Evolutionary conservation across 495 filamentous ascomycete genomes (phyloP).

Genomic region (Xylaria palmicola): DNA sequence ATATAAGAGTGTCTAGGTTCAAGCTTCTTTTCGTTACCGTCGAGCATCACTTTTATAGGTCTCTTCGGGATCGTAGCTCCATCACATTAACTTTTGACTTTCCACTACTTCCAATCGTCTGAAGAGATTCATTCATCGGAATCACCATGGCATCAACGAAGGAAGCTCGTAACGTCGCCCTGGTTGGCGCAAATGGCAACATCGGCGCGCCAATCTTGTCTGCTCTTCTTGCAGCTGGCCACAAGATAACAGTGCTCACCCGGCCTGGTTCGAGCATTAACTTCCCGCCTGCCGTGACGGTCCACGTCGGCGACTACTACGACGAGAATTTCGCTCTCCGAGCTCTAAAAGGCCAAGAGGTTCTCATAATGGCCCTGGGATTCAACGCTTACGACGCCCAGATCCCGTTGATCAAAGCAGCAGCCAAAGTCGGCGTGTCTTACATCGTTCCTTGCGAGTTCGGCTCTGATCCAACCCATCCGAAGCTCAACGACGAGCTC

Average conservation of each 20-base stretch:
- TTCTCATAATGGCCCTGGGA: conserved; percentile 54
- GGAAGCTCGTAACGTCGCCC: conserved; percentile 27
- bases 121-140: background rate
- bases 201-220: conserved; percentile 37
- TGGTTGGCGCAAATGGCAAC: conserved; percentile 40
- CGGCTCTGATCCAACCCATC: conserved; percentile 33
- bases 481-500: background rate
- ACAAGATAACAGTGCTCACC: conserved; percentile 36
- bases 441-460: conserved; percentile 61
- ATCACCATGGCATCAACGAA: conserved; percentile 1
- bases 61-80: background rate
- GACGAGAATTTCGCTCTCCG: conserved; percentile 16
- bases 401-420: conserved; percentile 50
- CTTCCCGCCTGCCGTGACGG: conserved; percentile 11
- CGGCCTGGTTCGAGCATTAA: conserved; percentile 27
- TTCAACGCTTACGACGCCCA: conserved; percentile 17
- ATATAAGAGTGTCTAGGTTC: background rate
- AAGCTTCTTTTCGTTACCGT: background rate
- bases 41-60: too few relatives aligned
- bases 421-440: conserved; percentile 53
- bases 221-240: conserved; percentile 28
- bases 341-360: conserved; percentile 38
- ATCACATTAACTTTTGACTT: background rate
- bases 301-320: conserved; percentile 14
- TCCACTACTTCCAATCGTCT: background rate